A percentile compares a stretch with the other conserved stretches of the same genome.
phyloP scores from a whole-genome alignment of 306 rosid species.

The Inga oerstediana region DNA sequence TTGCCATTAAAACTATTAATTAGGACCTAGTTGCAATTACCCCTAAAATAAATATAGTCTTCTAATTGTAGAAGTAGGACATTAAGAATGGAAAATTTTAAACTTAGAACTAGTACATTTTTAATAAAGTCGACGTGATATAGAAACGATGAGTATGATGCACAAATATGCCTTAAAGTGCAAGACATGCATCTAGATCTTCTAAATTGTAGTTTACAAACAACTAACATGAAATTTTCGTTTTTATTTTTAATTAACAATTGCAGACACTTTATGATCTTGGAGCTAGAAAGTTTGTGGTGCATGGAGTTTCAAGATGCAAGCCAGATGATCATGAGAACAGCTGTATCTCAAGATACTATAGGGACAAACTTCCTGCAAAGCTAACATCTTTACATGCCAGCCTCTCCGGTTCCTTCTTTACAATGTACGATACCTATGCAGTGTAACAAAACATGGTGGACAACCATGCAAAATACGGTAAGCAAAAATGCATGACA shows the following conservation, averaged over 20 bases:
- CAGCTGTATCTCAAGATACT: not conserved
- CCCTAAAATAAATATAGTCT: too few species aligned
- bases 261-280: not conserved
- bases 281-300: not conserved
- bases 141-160: too few species aligned
- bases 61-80: too few species aligned
- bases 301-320: not conserved
- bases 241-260: not conserved
- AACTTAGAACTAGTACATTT: too few species aligned
- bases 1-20: too few species aligned
- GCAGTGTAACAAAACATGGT: not conserved
- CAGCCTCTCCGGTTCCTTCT: not conserved
- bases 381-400: not conserved
- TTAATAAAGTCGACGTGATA: too few species aligned
- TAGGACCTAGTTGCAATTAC: too few species aligned
- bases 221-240: not conserved
- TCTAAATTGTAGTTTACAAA: not conserved
- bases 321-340: not conserved
- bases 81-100: too few species aligned
- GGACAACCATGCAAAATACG: not conserved
- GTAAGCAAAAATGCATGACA: not conserved
- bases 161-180: too few species aligned
- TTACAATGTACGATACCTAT: not conserved
- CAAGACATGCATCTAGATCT: too few species aligned
- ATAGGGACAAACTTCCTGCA: not conserved